A percentile compares a stretch with the other conserved stretches of the same genome.
Conservation (phyloP, 2,329 filamentous ascomycete species). For the Talaromyces sp. region DNA sequence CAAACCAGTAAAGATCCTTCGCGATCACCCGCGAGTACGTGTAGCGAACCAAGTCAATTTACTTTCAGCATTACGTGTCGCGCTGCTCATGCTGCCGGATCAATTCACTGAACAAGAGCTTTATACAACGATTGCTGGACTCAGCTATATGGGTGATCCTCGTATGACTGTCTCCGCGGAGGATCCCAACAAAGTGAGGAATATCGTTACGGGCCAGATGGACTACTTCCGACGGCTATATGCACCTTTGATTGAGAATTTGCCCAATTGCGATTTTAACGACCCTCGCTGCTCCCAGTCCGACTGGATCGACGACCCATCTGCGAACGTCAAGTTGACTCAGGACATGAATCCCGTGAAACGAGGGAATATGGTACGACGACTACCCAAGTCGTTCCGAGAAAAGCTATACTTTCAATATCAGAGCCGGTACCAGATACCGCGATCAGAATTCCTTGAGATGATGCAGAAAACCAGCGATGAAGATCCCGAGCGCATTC, state of each 20-base stretch:
- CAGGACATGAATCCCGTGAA: constrained; percentile 93
- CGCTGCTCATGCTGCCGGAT: constrained; percentile 77
- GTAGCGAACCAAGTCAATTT: constrained; percentile 95
- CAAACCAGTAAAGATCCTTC: constrained; percentile 95
- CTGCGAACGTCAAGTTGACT: constrained; percentile 63
- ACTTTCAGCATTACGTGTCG: constrained; percentile 83
- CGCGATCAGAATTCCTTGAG: constrained; percentile 73
- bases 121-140: constrained; percentile 84
- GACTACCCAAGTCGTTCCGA: constrained; percentile 81
- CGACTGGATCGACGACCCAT: constrained; percentile 62
- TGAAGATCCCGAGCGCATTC: constrained; percentile 61
- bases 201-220: constrained; percentile 90
- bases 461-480: constrained; percentile 77
- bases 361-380: constrained; percentile 92
- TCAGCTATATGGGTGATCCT: constrained; percentile 94
- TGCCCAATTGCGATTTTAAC: constrained; percentile 81
- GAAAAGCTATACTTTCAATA: constrained; percentile 92
- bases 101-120: constrained; percentile 82
- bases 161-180: constrained; percentile 89
- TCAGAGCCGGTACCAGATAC: constrained; percentile 83
- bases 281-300: constrained; percentile 57
- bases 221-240: constrained; percentile 89
- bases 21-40: constrained; percentile 86
- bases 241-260: constrained; percentile 77
- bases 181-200: constrained; percentile 85